Percentiles rank a stretch among this genome's conserved stretches.
Evolutionary conservation across 129 eudicot genomes (phyloP).

Genomic region (Lactuca sativa): DNA sequence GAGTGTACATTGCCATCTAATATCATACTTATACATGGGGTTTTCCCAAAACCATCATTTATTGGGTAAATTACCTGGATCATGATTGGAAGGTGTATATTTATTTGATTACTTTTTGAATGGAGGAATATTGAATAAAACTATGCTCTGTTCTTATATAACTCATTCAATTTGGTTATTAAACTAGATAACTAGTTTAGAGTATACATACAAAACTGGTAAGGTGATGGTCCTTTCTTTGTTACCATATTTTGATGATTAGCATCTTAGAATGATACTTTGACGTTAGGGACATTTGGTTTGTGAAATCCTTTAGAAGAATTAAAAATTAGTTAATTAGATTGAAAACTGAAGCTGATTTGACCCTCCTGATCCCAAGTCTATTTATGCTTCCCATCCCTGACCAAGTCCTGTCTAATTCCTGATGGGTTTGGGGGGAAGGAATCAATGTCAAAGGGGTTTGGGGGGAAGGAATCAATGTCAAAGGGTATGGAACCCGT

Average conservation of each 20-base stretch:
- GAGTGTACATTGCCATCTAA: slow-evolving; percentile 39
- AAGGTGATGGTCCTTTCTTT: neutral
- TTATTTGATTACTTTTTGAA: slow-evolving; percentile 17
- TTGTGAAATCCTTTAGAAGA: too few species aligned
- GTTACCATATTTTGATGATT: too few species aligned
- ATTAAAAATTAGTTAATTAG: neutral
- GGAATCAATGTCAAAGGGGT: too few species aligned
- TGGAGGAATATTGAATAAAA: neutral
- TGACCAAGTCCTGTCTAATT: too few species aligned
- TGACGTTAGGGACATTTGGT: too few species aligned
- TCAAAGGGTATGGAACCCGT: too few species aligned
- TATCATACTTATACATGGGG: slow-evolving; percentile 22
- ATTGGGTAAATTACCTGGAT: neutral
- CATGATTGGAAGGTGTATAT: slow-evolving; percentile 17
- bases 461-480: too few species aligned
- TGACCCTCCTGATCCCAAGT: too few species aligned
- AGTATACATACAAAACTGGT: neutral
- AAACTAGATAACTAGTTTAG: neutral
- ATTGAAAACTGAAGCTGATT: too few species aligned
- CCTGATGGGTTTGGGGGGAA: too few species aligned
- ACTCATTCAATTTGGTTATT: neutral
- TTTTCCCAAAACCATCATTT: slow-evolving; percentile 3
- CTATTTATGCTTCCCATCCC: too few species aligned
- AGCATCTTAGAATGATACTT: neutral
- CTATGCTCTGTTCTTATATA: neutral